Conservation (phyloP, 2,329 filamentous ascomycete species). For the Sporothrix sp. region DNA sequence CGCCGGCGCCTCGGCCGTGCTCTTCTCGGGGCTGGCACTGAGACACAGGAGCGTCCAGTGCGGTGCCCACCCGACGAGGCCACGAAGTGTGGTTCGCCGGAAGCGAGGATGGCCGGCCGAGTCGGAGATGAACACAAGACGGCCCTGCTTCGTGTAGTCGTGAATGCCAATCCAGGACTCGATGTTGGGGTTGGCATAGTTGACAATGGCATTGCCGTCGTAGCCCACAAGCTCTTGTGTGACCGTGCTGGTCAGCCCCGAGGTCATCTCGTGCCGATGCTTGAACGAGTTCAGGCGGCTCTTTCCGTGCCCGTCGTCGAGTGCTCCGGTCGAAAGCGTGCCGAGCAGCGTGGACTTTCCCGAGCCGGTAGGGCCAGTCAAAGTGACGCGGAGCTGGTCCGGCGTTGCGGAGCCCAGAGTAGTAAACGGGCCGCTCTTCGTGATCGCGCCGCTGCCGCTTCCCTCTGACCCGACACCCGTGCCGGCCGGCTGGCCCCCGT, state of each 20-base stretch:
- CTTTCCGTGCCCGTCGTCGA: slow-evolving; percentile 88
- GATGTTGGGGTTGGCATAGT: slow-evolving; percentile 78
- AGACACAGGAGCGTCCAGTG: slow-evolving; percentile 90
- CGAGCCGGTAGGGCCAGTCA: slow-evolving; percentile 81
- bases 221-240: slow-evolving; percentile 92
- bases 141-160: slow-evolving; percentile 59
- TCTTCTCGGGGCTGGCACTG: slow-evolving; percentile 56
- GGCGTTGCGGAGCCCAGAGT: slow-evolving; percentile 28
- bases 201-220: slow-evolving; percentile 51
- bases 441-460: slow-evolving; percentile 13
- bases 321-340: slow-evolving; percentile 72
- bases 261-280: slow-evolving; percentile 85
- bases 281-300: slow-evolving; percentile 81
- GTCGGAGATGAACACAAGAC: slow-evolving; percentile 81
- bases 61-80: slow-evolving; percentile 89
- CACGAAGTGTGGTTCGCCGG: slow-evolving; percentile 76
- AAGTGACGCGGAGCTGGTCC: slow-evolving; percentile 73
- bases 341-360: slow-evolving; percentile 90
- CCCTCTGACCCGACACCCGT: background rate
- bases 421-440: background rate
- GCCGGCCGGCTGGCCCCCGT: background rate
- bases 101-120: slow-evolving; percentile 87
- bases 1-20: slow-evolving; percentile 30
- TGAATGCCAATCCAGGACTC: slow-evolving; percentile 95
- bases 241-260: slow-evolving; percentile 87